phyloP scores from a whole-genome alignment of 805 yeast species.

The Hanseniaspora pseudoguilliermondii region DNA sequence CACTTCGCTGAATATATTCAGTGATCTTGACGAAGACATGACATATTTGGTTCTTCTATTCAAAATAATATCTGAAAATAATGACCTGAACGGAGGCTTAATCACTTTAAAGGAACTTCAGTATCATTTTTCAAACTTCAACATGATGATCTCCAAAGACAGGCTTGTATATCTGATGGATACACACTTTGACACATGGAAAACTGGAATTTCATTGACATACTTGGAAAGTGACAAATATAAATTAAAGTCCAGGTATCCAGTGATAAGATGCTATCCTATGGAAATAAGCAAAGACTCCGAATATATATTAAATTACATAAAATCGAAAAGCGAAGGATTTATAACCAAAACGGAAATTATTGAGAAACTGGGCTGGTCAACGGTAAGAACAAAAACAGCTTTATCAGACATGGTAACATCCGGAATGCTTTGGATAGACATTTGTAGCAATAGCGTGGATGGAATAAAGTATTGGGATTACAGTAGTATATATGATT shows the following conservation, averaged over 20 bases:
- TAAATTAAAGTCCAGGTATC: background rate
- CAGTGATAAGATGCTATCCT: slow-evolving; percentile 9
- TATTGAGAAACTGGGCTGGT: slow-evolving; percentile 43
- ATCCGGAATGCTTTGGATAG: slow-evolving; percentile 79
- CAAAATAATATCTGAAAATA: slow-evolving; percentile 1
- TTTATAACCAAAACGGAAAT: slow-evolving; percentile 14
- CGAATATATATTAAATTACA: background rate
- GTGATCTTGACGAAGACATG: background rate
- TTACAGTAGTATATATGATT: slow-evolving; percentile 7
- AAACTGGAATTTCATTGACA: background rate
- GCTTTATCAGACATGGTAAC: slow-evolving; percentile 69
- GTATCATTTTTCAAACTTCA: slow-evolving; percentile 6
- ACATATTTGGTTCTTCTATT: background rate
- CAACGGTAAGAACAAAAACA: slow-evolving; percentile 41
- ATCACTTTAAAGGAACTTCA: slow-evolving; percentile 9
- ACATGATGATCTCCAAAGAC: slow-evolving; percentile 4
- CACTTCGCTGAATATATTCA: slow-evolving; percentile 5
- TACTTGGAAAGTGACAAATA: background rate
- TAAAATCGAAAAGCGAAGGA: background rate
- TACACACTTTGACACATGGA: slow-evolving; percentile 1
- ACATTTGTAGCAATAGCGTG: slow-evolving; percentile 24
- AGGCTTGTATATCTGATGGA: background rate
- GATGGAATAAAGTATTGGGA: slow-evolving; percentile 50
- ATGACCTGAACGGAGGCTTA: slow-evolving; percentile 7
- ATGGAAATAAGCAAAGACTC: slow-evolving; percentile 11